Evolutionary conservation across 2,329 filamentous ascomycete species (phyloP), one percentile per base, ranked within the genome.

Genomic region (Didymella arachidicola): DNA sequence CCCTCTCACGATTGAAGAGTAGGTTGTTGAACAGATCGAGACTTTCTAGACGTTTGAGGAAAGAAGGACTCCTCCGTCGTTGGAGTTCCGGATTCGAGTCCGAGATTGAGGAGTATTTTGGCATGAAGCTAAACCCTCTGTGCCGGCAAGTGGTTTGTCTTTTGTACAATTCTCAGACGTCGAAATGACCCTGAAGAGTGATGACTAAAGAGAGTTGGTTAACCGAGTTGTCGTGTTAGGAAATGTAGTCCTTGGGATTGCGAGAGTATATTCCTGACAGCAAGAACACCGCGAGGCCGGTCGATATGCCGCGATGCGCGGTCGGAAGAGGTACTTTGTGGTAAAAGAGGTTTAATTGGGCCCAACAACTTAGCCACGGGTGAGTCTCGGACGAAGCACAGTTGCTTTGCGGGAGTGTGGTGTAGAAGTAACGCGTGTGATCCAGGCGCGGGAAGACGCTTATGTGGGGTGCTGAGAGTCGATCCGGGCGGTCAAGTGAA

Each of bases 1-100:
- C 63, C 16, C 27, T 59, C 29, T 58, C 47, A 3, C 62, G 48
- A 10, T 39, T 50, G 30, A 50, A 32, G 8, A 68, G 55, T 2
- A 69, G 39, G 36, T 58, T 43, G 26, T 59, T 39, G 14, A 53
- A 38, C 2, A 46, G 25, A 4, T 50, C 47, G 19, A 38, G 18
- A 19, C 2, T 46, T 1, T 43, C 34, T 6, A 60, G 48, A 16
- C 43, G 43, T 10, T 45, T 42, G 2, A 49, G 10, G 1, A 34
- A 22, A 2, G 8, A 25, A 4, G 42, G 34, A 7, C 32, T 39
- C n/a, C 11, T 45, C 3, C 14, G 7, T n/a, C 7, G 45, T 6
- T 22, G 19, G 6, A 34, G 7, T 3, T n/a, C 14, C 16, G 22
- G 25, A 1, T 4, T 16, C 7, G 22, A 22, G 5, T 19, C 19